Percentiles rank a stretch among this genome's conserved stretches.
phyloP scores from a whole-genome alignment of 768 basidiomycete genomes.

The Gymnopilus dilepis region DNA sequence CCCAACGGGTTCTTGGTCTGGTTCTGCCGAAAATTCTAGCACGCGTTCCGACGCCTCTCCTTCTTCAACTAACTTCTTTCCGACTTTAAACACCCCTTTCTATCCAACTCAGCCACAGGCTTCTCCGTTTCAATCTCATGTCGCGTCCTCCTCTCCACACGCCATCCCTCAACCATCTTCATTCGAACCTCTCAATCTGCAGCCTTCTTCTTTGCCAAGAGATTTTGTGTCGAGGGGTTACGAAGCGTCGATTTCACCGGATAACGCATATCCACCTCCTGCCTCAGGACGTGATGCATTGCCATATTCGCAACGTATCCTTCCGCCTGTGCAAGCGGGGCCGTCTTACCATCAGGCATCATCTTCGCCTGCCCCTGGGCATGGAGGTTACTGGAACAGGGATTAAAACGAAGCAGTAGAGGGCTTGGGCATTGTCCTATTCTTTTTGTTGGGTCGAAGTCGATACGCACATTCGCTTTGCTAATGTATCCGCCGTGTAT shows the following conservation, averaged over 20 bases:
- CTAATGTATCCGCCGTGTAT: slow-evolving; percentile 18
- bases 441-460: not conserved
- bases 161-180: slow-evolving; percentile 13
- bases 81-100: slow-evolving; percentile 63
- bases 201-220: slow-evolving; percentile 19
- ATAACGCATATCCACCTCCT: slow-evolving; percentile 21
- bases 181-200: slow-evolving; percentile 24
- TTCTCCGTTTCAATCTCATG: slow-evolving; percentile 34
- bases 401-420: slow-evolving; percentile 18
- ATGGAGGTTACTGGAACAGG: slow-evolving; percentile 29
- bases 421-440: not conserved
- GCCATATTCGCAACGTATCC: slow-evolving; percentile 31
- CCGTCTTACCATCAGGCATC: slow-evolving; percentile 31
- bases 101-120: slow-evolving; percentile 47
- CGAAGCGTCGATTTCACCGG: slow-evolving; percentile 21
- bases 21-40: slow-evolving; percentile 19
- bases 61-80: slow-evolving; percentile 42
- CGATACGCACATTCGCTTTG: slow-evolving; percentile 10
- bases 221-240: slow-evolving; percentile 23
- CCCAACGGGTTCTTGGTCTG: slow-evolving; percentile 23
- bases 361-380: slow-evolving; percentile 26
- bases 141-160: slow-evolving; percentile 16
- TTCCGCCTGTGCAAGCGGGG: slow-evolving; percentile 33
- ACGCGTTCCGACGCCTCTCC: slow-evolving; percentile 20
- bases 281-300: slow-evolving; percentile 25